These are phyloP conservation scores for Colletotrichum destructivum DNA, from an alignment of 2,329 filamentous ascomycete species.

Conservation along the genomic window DNA sequence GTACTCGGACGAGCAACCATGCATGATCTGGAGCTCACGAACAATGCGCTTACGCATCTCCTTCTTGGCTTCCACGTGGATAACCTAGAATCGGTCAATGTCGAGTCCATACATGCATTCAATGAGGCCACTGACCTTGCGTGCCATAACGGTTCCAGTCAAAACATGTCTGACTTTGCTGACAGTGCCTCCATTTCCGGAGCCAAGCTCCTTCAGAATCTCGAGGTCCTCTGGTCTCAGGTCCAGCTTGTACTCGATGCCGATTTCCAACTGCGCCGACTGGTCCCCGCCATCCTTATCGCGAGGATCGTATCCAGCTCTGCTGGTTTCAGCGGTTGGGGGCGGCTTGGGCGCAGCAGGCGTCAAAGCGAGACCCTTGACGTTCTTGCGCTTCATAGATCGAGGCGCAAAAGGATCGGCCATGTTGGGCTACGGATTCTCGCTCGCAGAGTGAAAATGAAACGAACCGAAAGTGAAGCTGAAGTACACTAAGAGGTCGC, in stretches of 20 bases:
- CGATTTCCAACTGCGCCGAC: constrained; percentile 87
- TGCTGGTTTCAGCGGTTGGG: constrained; percentile 80
- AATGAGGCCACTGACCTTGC: constrained; percentile 77
- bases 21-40: constrained; percentile 97
- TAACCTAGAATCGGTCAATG: constrained; percentile 75
- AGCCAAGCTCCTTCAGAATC: constrained; percentile 93
- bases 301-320: constrained; percentile 71
- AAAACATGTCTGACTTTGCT: constrained; percentile 97
- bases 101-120: constrained; percentile 3
- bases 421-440: constrained; percentile 60
- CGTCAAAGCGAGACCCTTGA: constrained; percentile 93
- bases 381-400: constrained; percentile 99
- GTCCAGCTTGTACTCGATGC: constrained; percentile 96
- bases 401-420: constrained; percentile 75
- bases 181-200: constrained; percentile 97
- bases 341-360: constrained; percentile 81
- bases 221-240: constrained; percentile 92
- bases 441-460: constrained; percentile 1
- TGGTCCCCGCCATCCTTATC: constrained; percentile 71
- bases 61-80: constrained; percentile 97
- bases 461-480: background rate
- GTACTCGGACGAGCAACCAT: constrained; percentile 95
- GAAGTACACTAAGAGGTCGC: constrained; percentile 7
- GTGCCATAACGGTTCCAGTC: constrained; percentile 96
- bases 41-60: constrained; percentile 98